phyloP scores from a whole-genome alignment of 2,329 filamentous ascomycete species.

The Colletotrichum agaves region DNA sequence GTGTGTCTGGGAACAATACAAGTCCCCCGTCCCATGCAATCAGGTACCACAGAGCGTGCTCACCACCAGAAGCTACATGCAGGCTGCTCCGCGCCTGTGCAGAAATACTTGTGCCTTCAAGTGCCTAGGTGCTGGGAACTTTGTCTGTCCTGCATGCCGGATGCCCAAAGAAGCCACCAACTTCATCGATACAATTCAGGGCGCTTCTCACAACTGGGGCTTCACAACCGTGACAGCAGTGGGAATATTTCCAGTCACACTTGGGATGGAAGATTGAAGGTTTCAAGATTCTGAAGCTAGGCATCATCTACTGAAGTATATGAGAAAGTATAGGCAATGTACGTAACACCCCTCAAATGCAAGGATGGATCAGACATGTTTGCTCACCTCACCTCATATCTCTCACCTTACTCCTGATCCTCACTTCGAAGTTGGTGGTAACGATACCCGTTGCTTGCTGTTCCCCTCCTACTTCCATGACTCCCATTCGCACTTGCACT shows the following conservation, averaged over 20 bases:
- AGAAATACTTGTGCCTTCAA: background rate
- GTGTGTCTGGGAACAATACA: background rate
- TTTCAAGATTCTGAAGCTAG: too few relatives aligned
- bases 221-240: background rate
- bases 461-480: background rate
- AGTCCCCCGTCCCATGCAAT: background rate
- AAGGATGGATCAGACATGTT: background rate
- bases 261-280: too few relatives aligned
- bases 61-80: background rate
- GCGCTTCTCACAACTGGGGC: background rate
- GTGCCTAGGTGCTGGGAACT: background rate
- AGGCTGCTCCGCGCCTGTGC: background rate
- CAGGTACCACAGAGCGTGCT: background rate
- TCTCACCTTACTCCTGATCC: too few relatives aligned
- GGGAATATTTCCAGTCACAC: background rate
- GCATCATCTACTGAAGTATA: too few relatives aligned
- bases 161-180: conserved; percentile 13
- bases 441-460: background rate
- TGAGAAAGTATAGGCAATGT: background rate
- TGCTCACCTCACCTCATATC: too few relatives aligned
- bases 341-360: background rate
- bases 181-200: conserved; percentile 2
- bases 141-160: conserved; percentile 14
- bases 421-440: background rate
- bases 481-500: background rate